phyloP scores from a whole-genome alignment of 2,329 filamentous ascomycete species.

The Drechslerella coelobrocha region DNA sequence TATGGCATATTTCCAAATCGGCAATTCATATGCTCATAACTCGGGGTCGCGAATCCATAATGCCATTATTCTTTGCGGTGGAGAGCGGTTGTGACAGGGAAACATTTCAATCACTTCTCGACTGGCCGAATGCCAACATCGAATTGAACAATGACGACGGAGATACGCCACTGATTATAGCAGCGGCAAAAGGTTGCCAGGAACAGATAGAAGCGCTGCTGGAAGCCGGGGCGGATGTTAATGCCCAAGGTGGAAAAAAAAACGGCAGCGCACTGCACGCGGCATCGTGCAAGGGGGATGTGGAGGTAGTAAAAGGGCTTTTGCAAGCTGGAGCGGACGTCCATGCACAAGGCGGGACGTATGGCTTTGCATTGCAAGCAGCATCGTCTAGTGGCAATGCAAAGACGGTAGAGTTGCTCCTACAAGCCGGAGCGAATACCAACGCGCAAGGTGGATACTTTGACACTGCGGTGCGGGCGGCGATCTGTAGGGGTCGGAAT shows the following conservation, averaged over 20 bases:
- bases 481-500: too few relatives aligned
- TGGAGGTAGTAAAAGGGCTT: too few relatives aligned
- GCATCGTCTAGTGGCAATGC: neutral
- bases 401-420: slow-evolving; percentile 5
- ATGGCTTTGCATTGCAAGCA: slow-evolving; percentile 9
- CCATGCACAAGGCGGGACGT: neutral
- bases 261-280: too few relatives aligned
- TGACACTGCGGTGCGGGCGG: too few relatives aligned
- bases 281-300: too few relatives aligned
- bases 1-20: neutral
- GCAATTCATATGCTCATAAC: neutral
- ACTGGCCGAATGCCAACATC: slow-evolving; percentile 5
- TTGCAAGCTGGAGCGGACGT: too few relatives aligned
- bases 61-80: slow-evolving; percentile 5
- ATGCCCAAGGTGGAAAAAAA: neutral
- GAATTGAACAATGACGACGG: neutral
- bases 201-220: slow-evolving; percentile 1
- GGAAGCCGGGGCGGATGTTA: neutral
- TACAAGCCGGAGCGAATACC: slow-evolving; percentile 1
- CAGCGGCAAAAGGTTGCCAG: neutral
- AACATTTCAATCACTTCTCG: slow-evolving; percentile 10
- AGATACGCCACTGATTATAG: neutral
- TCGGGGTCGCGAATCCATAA: neutral
- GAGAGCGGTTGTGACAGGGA: neutral
- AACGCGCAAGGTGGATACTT: too few relatives aligned